A percentile compares a stretch with the other conserved stretches of the same genome.
These are phyloP conservation scores for Gelatoporia subvermispora DNA, from an alignment of 768 basidiomycete genomes.

Conservation along the genomic window DNA sequence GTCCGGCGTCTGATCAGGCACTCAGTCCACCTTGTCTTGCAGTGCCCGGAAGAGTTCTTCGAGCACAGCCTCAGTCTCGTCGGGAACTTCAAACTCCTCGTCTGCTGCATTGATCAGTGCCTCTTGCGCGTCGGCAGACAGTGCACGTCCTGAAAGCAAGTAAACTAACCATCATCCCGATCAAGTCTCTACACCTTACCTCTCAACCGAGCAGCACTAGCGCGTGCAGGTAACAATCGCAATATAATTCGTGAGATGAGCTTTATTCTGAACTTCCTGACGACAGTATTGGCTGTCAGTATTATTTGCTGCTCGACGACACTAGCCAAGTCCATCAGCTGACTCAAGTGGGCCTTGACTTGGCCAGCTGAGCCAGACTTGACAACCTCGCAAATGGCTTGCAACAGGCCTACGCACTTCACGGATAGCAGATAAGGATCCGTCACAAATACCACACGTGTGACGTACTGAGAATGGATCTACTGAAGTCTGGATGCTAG, in stretches of 20 bases:
- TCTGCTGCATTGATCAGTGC: slow-evolving; percentile 16
- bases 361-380: slow-evolving; percentile 58
- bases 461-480: slow-evolving; percentile 50
- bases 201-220: slow-evolving; percentile 16
- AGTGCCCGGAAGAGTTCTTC: slow-evolving; percentile 68
- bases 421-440: background rate
- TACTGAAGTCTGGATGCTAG: slow-evolving; percentile 31
- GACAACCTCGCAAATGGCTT: slow-evolving; percentile 64
- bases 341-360: slow-evolving; percentile 38
- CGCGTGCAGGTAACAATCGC: slow-evolving; percentile 51
- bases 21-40: slow-evolving; percentile 67
- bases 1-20: background rate
- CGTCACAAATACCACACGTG: background rate
- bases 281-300: slow-evolving; percentile 53
- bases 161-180: background rate
- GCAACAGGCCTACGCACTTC: slow-evolving; percentile 65
- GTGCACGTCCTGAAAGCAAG: slow-evolving; percentile 13
- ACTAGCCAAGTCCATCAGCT: slow-evolving; percentile 42
- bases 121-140: slow-evolving; percentile 6
- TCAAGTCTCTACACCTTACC: background rate
- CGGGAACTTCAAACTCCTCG: slow-evolving; percentile 63
- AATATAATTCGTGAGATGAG: slow-evolving; percentile 60
- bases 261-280: slow-evolving; percentile 69
- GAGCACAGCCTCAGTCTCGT: slow-evolving; percentile 69
- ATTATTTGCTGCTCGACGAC: slow-evolving; percentile 35